These are phyloP conservation scores for Xylaria sp. DNA, from an alignment of 495 filamentous ascomycete species.

Conservation along the genomic window DNA sequence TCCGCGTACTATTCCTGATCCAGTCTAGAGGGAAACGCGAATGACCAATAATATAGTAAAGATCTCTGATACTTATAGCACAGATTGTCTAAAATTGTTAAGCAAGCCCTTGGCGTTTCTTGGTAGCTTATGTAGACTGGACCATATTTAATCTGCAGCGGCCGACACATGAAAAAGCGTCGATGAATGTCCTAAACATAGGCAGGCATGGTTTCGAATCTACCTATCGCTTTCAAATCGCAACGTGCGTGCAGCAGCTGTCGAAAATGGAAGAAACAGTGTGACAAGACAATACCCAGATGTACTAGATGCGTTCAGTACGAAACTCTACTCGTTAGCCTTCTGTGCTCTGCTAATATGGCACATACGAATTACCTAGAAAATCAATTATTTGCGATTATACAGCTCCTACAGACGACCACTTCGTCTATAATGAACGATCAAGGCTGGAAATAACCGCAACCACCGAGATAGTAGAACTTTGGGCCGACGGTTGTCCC, in stretches of 20 bases:
- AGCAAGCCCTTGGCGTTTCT: too few relatives aligned
- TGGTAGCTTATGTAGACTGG: too few relatives aligned
- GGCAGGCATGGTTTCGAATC: not conserved
- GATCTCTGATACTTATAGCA: too few relatives aligned
- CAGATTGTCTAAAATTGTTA: too few relatives aligned
- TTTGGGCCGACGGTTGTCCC: not conserved
- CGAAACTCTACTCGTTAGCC: not conserved
- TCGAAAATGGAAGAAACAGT: slow-evolving; percentile 4
- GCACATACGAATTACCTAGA: not conserved
- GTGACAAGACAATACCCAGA: not conserved
- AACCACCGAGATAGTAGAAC: not conserved
- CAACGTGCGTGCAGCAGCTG: not conserved
- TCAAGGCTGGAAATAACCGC: not conserved
- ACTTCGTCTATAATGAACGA: not conserved
- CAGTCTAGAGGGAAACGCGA: too few relatives aligned
- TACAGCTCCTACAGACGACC: not conserved
- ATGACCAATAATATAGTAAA: too few relatives aligned
- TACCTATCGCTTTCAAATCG: not conserved
- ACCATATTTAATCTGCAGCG: too few relatives aligned
- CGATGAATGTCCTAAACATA: too few relatives aligned
- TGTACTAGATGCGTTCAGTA: slow-evolving; percentile 2
- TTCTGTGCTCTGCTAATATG: too few relatives aligned
- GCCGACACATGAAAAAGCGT: too few relatives aligned
- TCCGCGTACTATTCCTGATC: too few relatives aligned
- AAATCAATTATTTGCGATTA: not conserved